Percentiles rank a stretch among this genome's conserved stretches.
These are phyloP conservation scores for Candida tropicalis DNA, from an alignment of 1,139 yeast species.

Conservation along the genomic window DNA sequence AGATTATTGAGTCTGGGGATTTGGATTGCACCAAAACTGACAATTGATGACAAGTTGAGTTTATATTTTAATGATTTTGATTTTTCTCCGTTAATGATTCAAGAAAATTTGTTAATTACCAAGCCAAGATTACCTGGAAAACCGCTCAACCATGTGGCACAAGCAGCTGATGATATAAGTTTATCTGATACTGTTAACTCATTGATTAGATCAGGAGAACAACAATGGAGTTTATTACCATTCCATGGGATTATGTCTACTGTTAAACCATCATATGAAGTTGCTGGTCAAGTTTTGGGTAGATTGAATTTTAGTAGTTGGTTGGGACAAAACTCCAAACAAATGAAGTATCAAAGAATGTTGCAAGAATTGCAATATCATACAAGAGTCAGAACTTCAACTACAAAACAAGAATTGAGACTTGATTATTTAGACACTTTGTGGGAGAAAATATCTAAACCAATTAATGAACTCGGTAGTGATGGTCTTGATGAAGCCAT, in stretches of 20 bases:
- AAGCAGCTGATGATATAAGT: slow-evolving; percentile 86
- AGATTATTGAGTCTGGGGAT: slow-evolving; percentile 49
- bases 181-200: slow-evolving; percentile 79
- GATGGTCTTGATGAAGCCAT: slow-evolving; percentile 72
- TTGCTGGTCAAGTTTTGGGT: slow-evolving; percentile 72
- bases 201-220: slow-evolving; percentile 86
- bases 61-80: slow-evolving; percentile 94
- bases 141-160: slow-evolving; percentile 51
- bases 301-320: slow-evolving; percentile 81
- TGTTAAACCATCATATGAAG: slow-evolving; percentile 74
- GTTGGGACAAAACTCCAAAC: slow-evolving; percentile 90
- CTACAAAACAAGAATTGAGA: slow-evolving; percentile 75
- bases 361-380: slow-evolving; percentile 90
- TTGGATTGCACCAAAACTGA: slow-evolving; percentile 32
- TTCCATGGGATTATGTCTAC: slow-evolving; percentile 89
- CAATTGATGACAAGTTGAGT: slow-evolving; percentile 82
- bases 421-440: slow-evolving; percentile 75
- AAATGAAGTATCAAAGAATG: slow-evolving; percentile 73
- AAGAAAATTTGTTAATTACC: slow-evolving; percentile 83
- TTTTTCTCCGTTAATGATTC: slow-evolving; percentile 93
- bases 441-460: slow-evolving; percentile 55
- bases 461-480: slow-evolving; percentile 54
- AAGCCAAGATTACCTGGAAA: slow-evolving; percentile 50
- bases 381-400: slow-evolving; percentile 75
- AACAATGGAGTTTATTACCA: slow-evolving; percentile 95